Evolutionary conservation across 345 rosid species (phyloP).

Genomic region (Hirschfeldia incana): DNA sequence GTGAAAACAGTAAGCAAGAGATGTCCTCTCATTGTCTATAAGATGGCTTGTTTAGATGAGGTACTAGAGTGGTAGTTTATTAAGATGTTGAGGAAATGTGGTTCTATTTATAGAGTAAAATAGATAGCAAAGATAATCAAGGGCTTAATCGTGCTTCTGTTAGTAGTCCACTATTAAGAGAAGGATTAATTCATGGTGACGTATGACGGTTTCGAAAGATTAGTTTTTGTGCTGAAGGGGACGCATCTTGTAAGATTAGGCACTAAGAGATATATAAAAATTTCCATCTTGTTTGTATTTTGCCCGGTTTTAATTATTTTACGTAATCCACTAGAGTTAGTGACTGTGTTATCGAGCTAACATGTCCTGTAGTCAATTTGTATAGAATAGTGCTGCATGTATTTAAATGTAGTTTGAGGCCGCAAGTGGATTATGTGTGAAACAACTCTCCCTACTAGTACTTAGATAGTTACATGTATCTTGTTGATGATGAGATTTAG

Average conservation of each 20-base stretch:
- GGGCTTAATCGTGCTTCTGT: background rate
- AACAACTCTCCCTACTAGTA: conserved; percentile 23
- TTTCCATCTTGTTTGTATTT: conserved; percentile 25
- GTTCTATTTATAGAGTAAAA: conserved; percentile 33
- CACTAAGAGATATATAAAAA: conserved; percentile 19
- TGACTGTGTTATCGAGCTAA: conserved; percentile 4
- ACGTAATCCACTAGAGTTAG: conserved; percentile 32
- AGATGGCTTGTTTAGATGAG: conserved; percentile 17
- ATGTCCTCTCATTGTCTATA: conserved; percentile 34
- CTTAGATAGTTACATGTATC: background rate
- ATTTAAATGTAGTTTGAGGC: conserved; percentile 24
- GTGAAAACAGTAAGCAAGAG: conserved; percentile 28
- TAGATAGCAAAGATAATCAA: background rate
- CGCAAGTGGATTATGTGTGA: conserved; percentile 25
- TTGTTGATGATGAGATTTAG: background rate
- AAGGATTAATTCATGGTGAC: conserved; percentile 36
- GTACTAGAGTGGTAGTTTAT: conserved; percentile 7
- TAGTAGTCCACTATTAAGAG: conserved; percentile 18
- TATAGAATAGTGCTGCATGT: background rate
- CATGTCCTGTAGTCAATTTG: conserved; percentile 15
- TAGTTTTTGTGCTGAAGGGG: conserved; percentile 24
- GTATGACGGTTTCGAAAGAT: conserved; percentile 31
- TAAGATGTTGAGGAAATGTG: background rate
- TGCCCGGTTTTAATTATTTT: conserved; percentile 23
- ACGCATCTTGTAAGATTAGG: conserved; percentile 2